These are phyloP conservation scores for Coniella vitis DNA, from an alignment of 2,329 filamentous ascomycete genomes.

Conservation along the genomic window DNA sequence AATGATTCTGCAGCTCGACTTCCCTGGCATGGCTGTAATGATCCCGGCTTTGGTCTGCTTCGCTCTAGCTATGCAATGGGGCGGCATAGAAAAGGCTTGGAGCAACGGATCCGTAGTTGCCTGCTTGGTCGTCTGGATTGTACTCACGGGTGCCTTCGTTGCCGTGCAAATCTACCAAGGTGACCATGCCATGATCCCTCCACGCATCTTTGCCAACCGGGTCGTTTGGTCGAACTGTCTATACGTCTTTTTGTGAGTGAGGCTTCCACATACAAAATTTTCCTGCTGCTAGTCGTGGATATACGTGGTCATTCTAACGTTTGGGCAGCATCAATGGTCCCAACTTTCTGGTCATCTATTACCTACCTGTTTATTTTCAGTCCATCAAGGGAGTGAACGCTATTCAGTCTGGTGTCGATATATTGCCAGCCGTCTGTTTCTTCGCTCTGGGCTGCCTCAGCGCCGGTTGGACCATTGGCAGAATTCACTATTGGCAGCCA, in stretches of 20 bases:
- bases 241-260: too few relatives aligned
- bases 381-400: not conserved
- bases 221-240: too few relatives aligned
- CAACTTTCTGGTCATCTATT: constrained; percentile 2
- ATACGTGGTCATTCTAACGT: constrained; percentile 22
- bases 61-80: constrained; percentile 42
- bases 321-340: not conserved
- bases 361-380: constrained; percentile 8
- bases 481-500: constrained; percentile 27
- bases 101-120: constrained; percentile 29
- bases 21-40: constrained; percentile 21
- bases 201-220: too few relatives aligned
- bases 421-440: not conserved
- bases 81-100: constrained; percentile 33
- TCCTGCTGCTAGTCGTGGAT: too few relatives aligned
- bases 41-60: constrained; percentile 34
- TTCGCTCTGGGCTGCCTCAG: too few relatives aligned
- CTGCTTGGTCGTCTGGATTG: constrained; percentile 40
- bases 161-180: too few relatives aligned
- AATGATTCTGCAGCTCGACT: constrained; percentile 21
- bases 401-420: not conserved
- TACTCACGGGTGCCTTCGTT: constrained; percentile 30
- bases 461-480: not conserved
- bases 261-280: too few relatives aligned
- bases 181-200: too few relatives aligned